phyloP scores from a whole-genome alignment of 1,284 basidiomycete species.

The Cutaneotrichosporon sp. region DNA sequence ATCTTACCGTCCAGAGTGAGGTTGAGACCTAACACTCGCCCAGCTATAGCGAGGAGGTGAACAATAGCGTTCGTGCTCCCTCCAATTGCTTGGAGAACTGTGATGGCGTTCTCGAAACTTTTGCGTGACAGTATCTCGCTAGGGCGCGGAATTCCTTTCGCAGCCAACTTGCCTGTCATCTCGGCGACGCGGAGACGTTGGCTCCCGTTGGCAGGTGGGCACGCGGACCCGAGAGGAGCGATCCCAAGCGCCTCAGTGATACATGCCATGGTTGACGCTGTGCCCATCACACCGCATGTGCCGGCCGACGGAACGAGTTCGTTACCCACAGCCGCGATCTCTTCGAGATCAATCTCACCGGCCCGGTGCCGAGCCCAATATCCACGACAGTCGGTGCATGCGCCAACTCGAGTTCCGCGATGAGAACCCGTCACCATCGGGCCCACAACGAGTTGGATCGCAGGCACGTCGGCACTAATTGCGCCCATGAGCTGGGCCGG shows the following conservation, averaged over 20 bases:
- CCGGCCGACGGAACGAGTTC: conserved; percentile 48
- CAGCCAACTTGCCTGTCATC: conserved; percentile 36
- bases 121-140: conserved; percentile 52
- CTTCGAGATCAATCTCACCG: conserved; percentile 47
- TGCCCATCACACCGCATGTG: conserved; percentile 52
- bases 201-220: conserved; percentile 43
- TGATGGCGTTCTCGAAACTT: conserved; percentile 56
- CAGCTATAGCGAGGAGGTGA: conserved; percentile 55
- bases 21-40: conserved; percentile 48
- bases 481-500: conserved; percentile 52
- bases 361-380: conserved; percentile 49
- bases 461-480: conserved; percentile 47
- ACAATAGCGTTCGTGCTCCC: conserved; percentile 56
- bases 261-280: conserved; percentile 51
- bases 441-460: conserved; percentile 48
- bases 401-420: conserved; percentile 44
- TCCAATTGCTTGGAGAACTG: conserved; percentile 53
- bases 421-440: conserved; percentile 51
- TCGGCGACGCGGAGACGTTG: conserved; percentile 49
- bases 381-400: conserved; percentile 49
- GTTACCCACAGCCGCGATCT: conserved; percentile 46
- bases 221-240: conserved; percentile 45
- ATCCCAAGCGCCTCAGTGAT: conserved; percentile 49
- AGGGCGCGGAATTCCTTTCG: conserved; percentile 36
- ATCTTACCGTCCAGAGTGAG: conserved; percentile 45